A percentile compares a stretch with the other conserved stretches of the same genome.
Evolutionary conservation across 2,329 filamentous ascomycete species (phyloP).

Genomic region (Mariannaea sp.): DNA sequence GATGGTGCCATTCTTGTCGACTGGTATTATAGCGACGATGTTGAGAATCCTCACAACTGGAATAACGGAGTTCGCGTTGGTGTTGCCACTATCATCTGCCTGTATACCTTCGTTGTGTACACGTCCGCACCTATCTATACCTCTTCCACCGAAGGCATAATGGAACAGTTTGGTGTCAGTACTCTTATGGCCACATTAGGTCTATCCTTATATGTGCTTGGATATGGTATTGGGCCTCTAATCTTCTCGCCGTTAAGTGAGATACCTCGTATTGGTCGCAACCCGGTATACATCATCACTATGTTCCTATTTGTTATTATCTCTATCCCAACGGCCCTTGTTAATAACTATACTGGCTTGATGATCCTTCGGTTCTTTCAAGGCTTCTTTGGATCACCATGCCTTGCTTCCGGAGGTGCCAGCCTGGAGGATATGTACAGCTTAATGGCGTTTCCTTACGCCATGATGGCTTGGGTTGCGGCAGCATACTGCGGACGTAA

Average conservation of each 20-base stretch:
- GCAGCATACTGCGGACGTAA: conserved; percentile 54
- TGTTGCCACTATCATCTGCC: conserved; percentile 52
- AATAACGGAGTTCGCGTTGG: conserved; percentile 47
- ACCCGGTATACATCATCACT: conserved; percentile 69
- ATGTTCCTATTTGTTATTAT: conserved; percentile 72
- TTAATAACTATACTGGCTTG: conserved; percentile 65
- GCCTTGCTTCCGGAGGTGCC: conserved; percentile 63
- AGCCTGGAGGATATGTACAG: conserved; percentile 60
- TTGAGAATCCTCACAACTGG: conserved; percentile 63
- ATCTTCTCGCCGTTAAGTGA: conserved; percentile 70
- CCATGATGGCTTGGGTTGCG: conserved; percentile 63
- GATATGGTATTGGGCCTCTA: conserved; percentile 67
- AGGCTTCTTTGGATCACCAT: conserved; percentile 69
- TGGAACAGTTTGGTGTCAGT: conserved; percentile 57
- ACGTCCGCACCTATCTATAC: conserved; percentile 50
- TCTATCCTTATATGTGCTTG: conserved; percentile 66
- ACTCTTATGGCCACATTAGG: conserved; percentile 59
- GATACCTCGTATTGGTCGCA: conserved; percentile 69
- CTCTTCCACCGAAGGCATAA: conserved; percentile 54
- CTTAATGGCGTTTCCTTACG: conserved; percentile 61
- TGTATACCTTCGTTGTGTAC: conserved; percentile 59
- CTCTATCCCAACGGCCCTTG: conserved; percentile 66
- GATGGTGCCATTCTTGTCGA: conserved; percentile 58
- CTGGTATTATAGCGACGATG: conserved; percentile 60
- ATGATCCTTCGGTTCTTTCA: conserved; percentile 68